Conservation (phyloP, 805 yeast genomes). For the Ogataea saltuana region DNA sequence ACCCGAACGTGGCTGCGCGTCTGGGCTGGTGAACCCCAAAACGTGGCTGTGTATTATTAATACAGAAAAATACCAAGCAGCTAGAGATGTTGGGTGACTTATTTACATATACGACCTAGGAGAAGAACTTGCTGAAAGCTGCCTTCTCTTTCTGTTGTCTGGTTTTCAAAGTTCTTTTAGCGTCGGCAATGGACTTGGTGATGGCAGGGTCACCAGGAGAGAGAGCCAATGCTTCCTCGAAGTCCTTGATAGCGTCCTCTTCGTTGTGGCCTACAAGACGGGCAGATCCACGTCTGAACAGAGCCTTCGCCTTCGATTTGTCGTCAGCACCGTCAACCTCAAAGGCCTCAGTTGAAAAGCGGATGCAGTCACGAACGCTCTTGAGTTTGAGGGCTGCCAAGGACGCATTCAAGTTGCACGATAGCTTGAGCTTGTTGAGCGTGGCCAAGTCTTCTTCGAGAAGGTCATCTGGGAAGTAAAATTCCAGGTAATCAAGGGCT, state of each 20-base stretch:
- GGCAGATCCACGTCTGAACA: slow-evolving; percentile 83
- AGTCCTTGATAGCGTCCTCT: slow-evolving; percentile 65
- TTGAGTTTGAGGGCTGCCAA: slow-evolving; percentile 68
- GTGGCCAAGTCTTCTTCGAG: slow-evolving; percentile 52
- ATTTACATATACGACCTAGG: slow-evolving; percentile 13
- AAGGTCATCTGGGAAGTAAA: slow-evolving; percentile 72
- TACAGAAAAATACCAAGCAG: not conserved
- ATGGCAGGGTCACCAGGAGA: slow-evolving; percentile 77
- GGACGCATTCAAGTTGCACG: slow-evolving; percentile 72
- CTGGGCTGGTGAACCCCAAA: not conserved
- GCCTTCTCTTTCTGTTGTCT: slow-evolving; percentile 69
- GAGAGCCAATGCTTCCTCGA: slow-evolving; percentile 61
- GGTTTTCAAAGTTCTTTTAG: slow-evolving; percentile 51
- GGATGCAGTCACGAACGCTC: slow-evolving; percentile 53
- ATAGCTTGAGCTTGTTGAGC: slow-evolving; percentile 55
- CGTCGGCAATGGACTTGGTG: slow-evolving; percentile 59
- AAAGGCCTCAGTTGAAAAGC: slow-evolving; percentile 66
- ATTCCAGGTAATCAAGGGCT: slow-evolving; percentile 67
- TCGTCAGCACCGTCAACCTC: slow-evolving; percentile 60
- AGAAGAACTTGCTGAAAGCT: slow-evolving; percentile 71
- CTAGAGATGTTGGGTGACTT: not conserved
- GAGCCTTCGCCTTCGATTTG: slow-evolving; percentile 78
- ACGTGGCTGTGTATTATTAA: slow-evolving; percentile 5
- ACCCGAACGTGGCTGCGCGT: not conserved
- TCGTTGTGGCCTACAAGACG: slow-evolving; percentile 61